Evolutionary conservation across 2,329 filamentous ascomycete species (phyloP).

Genomic region (Colletotrichum musicola): DNA sequence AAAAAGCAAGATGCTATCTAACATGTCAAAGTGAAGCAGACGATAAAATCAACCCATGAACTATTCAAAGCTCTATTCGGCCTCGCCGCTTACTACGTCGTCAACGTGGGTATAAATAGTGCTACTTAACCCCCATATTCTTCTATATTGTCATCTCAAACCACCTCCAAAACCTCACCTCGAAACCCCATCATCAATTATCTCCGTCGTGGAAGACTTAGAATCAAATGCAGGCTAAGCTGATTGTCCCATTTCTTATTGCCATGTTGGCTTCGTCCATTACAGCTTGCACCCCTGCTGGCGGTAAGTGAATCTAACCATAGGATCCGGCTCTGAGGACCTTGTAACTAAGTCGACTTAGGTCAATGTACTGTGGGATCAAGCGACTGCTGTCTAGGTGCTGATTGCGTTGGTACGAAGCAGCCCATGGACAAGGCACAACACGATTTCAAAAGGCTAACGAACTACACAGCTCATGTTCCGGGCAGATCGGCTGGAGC

Average conservation of each 20-base stretch:
- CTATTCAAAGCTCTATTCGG: not conserved
- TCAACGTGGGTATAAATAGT: not conserved
- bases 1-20: no score
- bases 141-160: not conserved
- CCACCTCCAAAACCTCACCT: not conserved
- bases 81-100: not conserved
- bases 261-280: not conserved
- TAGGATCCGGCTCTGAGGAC: not conserved
- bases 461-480: not conserved
- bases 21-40: no score
- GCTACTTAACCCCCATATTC: not conserved
- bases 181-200: not conserved
- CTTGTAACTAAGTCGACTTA: not conserved
- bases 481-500: not conserved
- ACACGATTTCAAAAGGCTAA: not conserved
- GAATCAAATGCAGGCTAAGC: not conserved
- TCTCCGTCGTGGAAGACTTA: not conserved
- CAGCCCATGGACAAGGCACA: not conserved
- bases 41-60: no score
- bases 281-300: not conserved
- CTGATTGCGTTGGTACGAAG: not conserved
- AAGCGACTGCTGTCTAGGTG: not conserved
- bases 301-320: not conserved
- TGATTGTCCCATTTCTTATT: not conserved
- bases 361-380: not conserved